Evolutionary conservation across 495 filamentous ascomycete genomes (phyloP).

Genomic region (Amorphotheca resinae): DNA sequence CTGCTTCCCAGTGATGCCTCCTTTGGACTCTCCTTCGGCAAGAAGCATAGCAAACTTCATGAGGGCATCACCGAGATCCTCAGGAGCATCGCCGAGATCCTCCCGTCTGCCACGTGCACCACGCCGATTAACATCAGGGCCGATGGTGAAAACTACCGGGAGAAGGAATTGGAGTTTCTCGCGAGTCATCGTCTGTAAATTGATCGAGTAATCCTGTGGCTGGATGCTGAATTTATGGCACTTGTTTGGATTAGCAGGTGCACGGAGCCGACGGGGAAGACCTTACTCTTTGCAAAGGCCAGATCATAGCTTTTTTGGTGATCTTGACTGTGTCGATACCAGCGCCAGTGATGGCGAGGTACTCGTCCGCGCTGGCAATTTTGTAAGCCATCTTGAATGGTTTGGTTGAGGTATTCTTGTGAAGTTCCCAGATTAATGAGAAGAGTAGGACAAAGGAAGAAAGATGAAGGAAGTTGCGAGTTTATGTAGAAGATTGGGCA

Average conservation of each 20-base stretch:
- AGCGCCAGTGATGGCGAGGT: slow-evolving; percentile 74
- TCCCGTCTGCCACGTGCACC: slow-evolving; percentile 14
- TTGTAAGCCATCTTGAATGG: slow-evolving; percentile 16
- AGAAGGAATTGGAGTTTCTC: slow-evolving; percentile 71
- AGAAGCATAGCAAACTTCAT: slow-evolving; percentile 69
- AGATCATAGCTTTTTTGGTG: slow-evolving; percentile 57
- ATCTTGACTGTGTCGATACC: slow-evolving; percentile 58
- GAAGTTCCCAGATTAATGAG: not conserved
- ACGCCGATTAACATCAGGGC: slow-evolving; percentile 51
- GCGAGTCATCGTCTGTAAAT: slow-evolving; percentile 69
- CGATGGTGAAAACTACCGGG: slow-evolving; percentile 77
- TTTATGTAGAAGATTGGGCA: not conserved
- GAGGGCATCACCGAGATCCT: slow-evolving; percentile 34
- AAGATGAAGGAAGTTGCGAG: not conserved
- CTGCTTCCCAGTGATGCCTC: slow-evolving; percentile 16
- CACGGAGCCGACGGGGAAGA: too few species aligned
- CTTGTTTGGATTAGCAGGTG: not conserved
- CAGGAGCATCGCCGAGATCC: slow-evolving; percentile 8
- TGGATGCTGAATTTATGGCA: slow-evolving; percentile 45
- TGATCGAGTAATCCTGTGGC: slow-evolving; percentile 65
- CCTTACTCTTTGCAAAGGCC: slow-evolving; percentile 48
- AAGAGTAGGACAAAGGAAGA: not conserved
- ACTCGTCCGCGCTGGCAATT: slow-evolving; percentile 28
- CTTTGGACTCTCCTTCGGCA: slow-evolving; percentile 38
- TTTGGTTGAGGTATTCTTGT: not conserved